These are phyloP conservation scores for Calonectria crousiana DNA, from an alignment of 2,329 filamentous ascomycete species.

Conservation along the genomic window DNA sequence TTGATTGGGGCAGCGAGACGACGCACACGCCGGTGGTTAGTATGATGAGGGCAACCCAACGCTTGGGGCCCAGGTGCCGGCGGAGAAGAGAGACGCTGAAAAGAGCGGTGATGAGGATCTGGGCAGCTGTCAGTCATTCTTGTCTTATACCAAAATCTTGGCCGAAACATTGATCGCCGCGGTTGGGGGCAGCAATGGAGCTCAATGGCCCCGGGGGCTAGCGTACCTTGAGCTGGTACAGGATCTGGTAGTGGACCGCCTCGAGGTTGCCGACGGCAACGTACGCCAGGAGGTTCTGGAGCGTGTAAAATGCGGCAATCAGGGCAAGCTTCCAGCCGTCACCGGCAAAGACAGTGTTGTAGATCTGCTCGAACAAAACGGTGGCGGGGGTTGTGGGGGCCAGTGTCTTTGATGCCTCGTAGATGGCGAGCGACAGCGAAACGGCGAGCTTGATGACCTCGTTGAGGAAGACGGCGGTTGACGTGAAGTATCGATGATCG, in stretches of 20 bases:
- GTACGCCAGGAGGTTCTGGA: conserved; percentile 96
- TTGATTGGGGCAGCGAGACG: conserved; percentile 80
- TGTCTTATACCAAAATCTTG: neutral
- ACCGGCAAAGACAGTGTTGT: conserved; percentile 83
- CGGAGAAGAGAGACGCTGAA: conserved; percentile 86
- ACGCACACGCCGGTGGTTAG: conserved; percentile 86
- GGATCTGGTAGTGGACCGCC: conserved; percentile 91
- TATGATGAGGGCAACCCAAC: conserved; percentile 84
- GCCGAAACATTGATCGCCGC: neutral
- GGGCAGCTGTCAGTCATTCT: conserved; percentile 8
- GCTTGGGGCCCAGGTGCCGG: conserved; percentile 75
- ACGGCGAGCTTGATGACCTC: conserved; percentile 92
- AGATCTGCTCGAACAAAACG: conserved; percentile 83
- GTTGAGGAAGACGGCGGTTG: conserved; percentile 93
- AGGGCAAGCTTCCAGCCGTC: conserved; percentile 97
- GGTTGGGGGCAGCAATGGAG: neutral
- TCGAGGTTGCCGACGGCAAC: conserved; percentile 91
- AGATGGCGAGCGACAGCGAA: conserved; percentile 86
- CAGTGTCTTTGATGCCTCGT: conserved; percentile 84
- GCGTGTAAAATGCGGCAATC: conserved; percentile 87
- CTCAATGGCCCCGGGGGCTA: neutral
- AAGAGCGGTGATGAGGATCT: conserved; percentile 88
- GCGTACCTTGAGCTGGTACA: conserved; percentile 88
- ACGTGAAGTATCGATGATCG: conserved; percentile 91
- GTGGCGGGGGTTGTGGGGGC: conserved; percentile 85